Evolutionary conservation across 352 stramenopile genomes (phyloP).

Genomic region (Aphanomyces euteiches): DNA sequence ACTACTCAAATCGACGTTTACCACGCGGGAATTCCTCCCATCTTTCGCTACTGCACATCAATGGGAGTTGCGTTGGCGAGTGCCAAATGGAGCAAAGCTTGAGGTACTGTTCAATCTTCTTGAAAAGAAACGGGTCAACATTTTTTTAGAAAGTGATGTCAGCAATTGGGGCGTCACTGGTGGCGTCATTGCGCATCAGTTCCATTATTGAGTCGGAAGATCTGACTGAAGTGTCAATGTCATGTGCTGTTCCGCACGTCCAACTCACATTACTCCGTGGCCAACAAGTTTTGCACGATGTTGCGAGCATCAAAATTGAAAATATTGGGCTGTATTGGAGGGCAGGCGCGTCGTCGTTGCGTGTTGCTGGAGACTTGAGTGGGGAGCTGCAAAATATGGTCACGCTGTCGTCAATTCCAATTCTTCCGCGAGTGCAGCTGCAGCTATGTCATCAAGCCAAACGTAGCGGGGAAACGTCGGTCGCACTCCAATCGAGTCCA

Average conservation of each 20-base stretch:
- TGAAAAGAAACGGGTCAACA: no score
- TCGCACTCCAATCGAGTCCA: not conserved
- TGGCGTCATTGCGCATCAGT: not conserved
- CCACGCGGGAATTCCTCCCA: not conserved
- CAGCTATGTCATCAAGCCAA: not conserved
- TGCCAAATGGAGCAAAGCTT: constrained; percentile 14
- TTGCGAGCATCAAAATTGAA: not conserved
- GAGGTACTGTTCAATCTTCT: not conserved
- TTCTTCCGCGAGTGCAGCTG: constrained; percentile 8
- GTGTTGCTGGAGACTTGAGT: constrained; percentile 1
- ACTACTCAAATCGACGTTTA: not conserved
- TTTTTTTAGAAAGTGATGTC: no score
- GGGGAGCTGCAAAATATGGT: constrained; percentile 19
- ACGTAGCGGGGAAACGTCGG: not conserved
- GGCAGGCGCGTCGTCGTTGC: not conserved
- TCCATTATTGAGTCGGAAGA: not conserved
- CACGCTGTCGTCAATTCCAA: constrained; percentile 14
- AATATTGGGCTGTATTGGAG: not conserved
- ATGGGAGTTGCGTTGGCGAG: constrained; percentile 76
- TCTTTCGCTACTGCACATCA: constrained; percentile 9
- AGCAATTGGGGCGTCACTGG: not conserved
- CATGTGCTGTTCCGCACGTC: not conserved
- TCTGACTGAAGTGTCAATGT: not conserved
- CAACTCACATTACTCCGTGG: constrained; percentile 6
- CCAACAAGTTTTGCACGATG: not conserved